These are phyloP conservation scores for Entelexis paramagnoliae DNA, from an alignment of 1,139 yeast species.

Conservation along the genomic window DNA sequence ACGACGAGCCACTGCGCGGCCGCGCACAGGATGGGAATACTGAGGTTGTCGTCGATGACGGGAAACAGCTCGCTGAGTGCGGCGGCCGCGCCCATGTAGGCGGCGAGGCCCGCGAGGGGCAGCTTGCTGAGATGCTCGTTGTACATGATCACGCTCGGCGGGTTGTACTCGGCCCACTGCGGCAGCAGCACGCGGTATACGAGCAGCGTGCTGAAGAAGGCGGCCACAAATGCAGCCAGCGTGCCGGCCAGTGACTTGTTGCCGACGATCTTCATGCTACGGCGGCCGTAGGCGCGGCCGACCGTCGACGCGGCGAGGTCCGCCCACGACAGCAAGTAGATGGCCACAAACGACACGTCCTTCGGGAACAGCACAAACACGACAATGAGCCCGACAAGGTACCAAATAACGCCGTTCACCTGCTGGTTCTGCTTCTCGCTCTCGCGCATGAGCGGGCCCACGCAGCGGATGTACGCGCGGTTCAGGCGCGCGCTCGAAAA, in stretches of 20 bases:
- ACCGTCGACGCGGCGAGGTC: conserved; percentile 95
- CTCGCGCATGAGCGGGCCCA: conserved; percentile 79
- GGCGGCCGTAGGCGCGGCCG: conserved; percentile 73
- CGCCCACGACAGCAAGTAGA: conserved; percentile 83
- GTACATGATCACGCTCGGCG: conserved; percentile 53
- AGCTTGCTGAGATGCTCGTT: conserved; percentile 48
- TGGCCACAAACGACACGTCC: conserved; percentile 68
- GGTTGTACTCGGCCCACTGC: conserved; percentile 40
- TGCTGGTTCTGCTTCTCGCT: conserved; percentile 46
- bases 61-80: conserved; percentile 24
- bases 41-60: conserved; percentile 77
- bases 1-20: conserved; percentile 46
- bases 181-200: conserved; percentile 70
- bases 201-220: conserved; percentile 52
- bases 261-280: conserved; percentile 65
- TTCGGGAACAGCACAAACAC: conserved; percentile 64
- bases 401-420: conserved; percentile 80
- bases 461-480: conserved; percentile 47
- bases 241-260: conserved; percentile 85
- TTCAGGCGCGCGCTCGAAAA: conserved; percentile 54
- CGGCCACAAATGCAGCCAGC: conserved; percentile 70
- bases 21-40: conserved; percentile 81
- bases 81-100: conserved; percentile 21
- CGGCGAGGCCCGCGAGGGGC: conserved; percentile 35
- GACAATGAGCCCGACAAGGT: conserved; percentile 61